Evolutionary conservation across 106 monocot species (phyloP).

Genomic region (Hemerocallis citrina): DNA sequence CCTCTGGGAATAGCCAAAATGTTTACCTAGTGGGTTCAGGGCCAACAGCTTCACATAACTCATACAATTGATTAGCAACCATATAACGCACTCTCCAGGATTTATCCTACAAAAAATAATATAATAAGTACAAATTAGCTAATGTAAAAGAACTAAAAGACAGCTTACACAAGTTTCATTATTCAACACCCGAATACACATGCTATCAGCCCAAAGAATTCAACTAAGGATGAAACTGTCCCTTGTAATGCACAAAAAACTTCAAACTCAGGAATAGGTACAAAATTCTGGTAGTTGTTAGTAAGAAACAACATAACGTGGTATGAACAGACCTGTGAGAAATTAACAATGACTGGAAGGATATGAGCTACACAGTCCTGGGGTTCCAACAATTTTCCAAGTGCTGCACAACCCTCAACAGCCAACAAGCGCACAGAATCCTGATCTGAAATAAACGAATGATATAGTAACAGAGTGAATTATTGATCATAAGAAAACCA

Average conservation of each 20-base stretch:
- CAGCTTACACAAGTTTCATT: not conserved
- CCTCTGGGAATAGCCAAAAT: too few relatives aligned
- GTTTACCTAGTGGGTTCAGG: slow-evolving; percentile 9
- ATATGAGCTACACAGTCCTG: slow-evolving; percentile 90
- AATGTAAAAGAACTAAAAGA: not conserved
- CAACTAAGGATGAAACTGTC: not conserved
- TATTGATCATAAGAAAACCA: too few relatives aligned
- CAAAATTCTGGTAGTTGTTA: not conserved
- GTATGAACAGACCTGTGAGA: slow-evolving; percentile 55
- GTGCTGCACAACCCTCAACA: slow-evolving; percentile 92
- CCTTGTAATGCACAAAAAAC: not conserved
- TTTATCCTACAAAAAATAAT: slow-evolving; percentile 53
- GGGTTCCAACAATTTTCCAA: slow-evolving; percentile 85
- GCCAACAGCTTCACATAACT: slow-evolving; percentile 86
- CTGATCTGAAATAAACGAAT: slow-evolving; percentile 47
- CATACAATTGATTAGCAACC: slow-evolving; percentile 94
- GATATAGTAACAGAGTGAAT: not conserved
- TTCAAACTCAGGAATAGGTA: too few relatives aligned
- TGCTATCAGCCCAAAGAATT: not conserved
- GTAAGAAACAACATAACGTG: not conserved
- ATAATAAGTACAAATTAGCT: not conserved
- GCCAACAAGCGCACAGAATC: slow-evolving; percentile 89
- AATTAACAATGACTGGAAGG: slow-evolving; percentile 83
- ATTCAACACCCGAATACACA: not conserved
- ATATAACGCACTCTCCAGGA: slow-evolving; percentile 97